Base-by-base conservation (phyloP, 2,329 filamentous ascomycete species). In the Fusarium nematophilum region DNA sequence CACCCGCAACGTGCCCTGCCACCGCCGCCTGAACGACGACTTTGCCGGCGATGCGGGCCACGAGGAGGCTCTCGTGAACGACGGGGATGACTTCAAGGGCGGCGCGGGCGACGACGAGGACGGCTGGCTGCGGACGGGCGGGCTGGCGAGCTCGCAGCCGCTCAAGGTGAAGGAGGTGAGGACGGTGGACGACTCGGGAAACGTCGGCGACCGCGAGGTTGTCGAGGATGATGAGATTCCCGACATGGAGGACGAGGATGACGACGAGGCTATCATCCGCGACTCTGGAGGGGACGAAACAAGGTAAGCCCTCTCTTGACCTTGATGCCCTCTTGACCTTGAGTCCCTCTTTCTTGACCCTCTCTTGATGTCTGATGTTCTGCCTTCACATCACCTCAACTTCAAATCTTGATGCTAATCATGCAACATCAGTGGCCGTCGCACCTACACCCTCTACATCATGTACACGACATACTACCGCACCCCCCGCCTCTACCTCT, bases 371-470 rank as follows among this genome's bases (percentile, higher is more conserved):
- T n/a, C n/a, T n/a, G n/a, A n/a, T n/a, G n/a, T n/a, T n/a, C n/a
- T n/a, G n/a, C n/a, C n/a, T n/a, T n/a, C n/a, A n/a, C n/a, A n/a
- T n/a, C n/a, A 15, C 6, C 30, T 3, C 17, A 11, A 11, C 14
- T 14, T 27, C 25, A 33, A 23, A 43, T 10, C 17, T 43, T 55
- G 13, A 55, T 34, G 5, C 14, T 4, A 21, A 6, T 21, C 21
- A 17, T 9, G 4, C 23, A 8, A 17, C 11, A 17, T 6, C 64
- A 96, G 92, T 53, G 89, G 91, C 48, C 85, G 91, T 45, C 90
- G 95, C 66, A 96, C 92, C n/a, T 99, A 99, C 77, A 97, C 91
- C 37, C 89, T 99, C 65, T 99, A 99, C 83, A 98, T 99, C 72
- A 95, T 93, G 78, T 99, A 99, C 80, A 92, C 93, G 5, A 91